phyloP scores from a whole-genome alignment of 1,284 basidiomycete species.

The Cryptococcus sp. region DNA sequence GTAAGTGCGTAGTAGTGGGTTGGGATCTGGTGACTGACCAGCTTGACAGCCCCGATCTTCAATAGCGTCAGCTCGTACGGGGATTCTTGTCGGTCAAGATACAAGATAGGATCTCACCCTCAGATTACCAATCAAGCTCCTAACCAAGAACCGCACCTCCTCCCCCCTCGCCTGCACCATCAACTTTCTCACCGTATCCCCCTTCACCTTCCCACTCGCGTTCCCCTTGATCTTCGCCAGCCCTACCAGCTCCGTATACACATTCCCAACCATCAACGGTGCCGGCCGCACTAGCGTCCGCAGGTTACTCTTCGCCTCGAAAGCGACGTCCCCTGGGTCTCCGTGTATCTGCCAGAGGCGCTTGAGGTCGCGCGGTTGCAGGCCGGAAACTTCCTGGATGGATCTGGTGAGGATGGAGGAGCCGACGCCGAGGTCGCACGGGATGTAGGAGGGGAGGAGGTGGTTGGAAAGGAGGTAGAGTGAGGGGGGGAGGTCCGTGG shows the following conservation, averaged over 20 bases:
- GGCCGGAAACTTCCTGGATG: slow-evolving; percentile 76
- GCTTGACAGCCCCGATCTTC: slow-evolving; percentile 80
- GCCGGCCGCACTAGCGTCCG: slow-evolving; percentile 71
- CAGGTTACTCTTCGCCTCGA: slow-evolving; percentile 72
- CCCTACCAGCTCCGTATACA: slow-evolving; percentile 64
- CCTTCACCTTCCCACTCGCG: slow-evolving; percentile 72
- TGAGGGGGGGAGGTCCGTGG: slow-evolving; percentile 68
- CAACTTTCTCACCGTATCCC: slow-evolving; percentile 73
- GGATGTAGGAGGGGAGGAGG: slow-evolving; percentile 70
- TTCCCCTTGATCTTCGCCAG: slow-evolving; percentile 67
- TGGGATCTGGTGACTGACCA: slow-evolving; percentile 48
- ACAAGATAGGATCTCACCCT: slow-evolving; percentile 55
- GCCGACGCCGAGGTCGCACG: slow-evolving; percentile 73
- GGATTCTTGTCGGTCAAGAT: too few relatives aligned
- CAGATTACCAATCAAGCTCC: slow-evolving; percentile 76
- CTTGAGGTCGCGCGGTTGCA: slow-evolving; percentile 64
- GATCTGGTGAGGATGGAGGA: slow-evolving; percentile 72
- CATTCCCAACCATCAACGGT: slow-evolving; percentile 61
- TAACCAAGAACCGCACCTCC: slow-evolving; percentile 77
- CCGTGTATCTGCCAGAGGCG: slow-evolving; percentile 57
- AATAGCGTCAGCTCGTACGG: slow-evolving; percentile 9
- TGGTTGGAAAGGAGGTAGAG: slow-evolving; percentile 88
- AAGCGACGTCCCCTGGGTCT: slow-evolving; percentile 78
- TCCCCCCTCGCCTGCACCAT: slow-evolving; percentile 81
- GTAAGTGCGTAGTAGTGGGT: not conserved